Evolutionary conservation across 1,139 yeast species (phyloP), one percentile per base, ranked within the genome.

Genomic region (Starmera stellimalicola): DNA sequence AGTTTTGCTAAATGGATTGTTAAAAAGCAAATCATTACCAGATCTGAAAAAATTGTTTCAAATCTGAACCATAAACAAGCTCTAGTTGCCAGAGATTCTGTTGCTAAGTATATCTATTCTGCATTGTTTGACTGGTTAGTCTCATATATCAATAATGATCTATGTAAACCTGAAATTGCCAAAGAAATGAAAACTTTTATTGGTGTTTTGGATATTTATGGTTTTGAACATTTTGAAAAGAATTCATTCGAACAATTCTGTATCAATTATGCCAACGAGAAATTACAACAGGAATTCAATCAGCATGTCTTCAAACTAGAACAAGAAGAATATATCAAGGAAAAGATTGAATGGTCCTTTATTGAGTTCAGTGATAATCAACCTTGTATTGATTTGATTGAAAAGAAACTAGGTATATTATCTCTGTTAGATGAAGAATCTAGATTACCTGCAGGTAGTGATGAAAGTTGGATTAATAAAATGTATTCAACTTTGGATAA

Each of bases 221-320:
- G 98, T 27, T 91, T 91, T 56, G 98, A 91, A 58, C 96, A 88
- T 62, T 91, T 91, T 56, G 88, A 85, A 50, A 77, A 72, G 51
- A 91, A 91, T 58, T 87, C 96, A 7, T 91, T 91, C 51, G 98
- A 91, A 61, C 98, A 91, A 57, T 88, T 91, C 60, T 91, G 98
- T 63, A 91, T 91, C 61, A 91, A 91, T 56, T 91, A 91, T 57
- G 97, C 98, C 33, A 91, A 91, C 58, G 98, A 91, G 63, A 91
- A 91, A 60, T 69, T 91, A 48, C 98, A 91, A 60, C 98, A 91
- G 60, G 97, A 88, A 56, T 91, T 91, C 59, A 91, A 88, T 53
- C 97, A 88, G 58, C 97, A 91, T 54, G 97, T 91, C 32, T 91
- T 91, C 70, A 91, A 88, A 56, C 70, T 91, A 42, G 98, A 91